Evolutionary conservation across 768 basidiomycete genomes (phyloP).

Genomic region (Flagelloscypha sp.): DNA sequence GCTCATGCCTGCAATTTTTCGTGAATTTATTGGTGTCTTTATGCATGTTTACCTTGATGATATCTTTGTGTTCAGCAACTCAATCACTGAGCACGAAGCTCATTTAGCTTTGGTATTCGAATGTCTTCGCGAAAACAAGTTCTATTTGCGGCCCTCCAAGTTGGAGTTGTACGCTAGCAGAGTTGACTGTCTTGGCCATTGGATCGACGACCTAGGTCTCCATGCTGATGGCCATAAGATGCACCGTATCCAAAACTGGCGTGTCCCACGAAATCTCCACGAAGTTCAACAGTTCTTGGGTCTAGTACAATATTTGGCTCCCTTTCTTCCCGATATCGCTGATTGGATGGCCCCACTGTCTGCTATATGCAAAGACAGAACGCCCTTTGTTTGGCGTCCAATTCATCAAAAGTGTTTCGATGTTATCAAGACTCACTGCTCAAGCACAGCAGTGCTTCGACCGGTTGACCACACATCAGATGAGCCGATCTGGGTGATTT

Average conservation of each 20-base stretch:
- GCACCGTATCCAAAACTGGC: slow-evolving; percentile 15
- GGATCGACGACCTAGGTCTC: slow-evolving; percentile 20
- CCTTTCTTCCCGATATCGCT: slow-evolving; percentile 18
- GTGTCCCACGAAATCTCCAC: slow-evolving; percentile 7
- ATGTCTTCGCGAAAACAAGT: background rate
- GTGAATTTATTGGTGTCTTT: slow-evolving; percentile 14
- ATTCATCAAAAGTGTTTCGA: slow-evolving; percentile 17
- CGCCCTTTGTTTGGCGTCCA: slow-evolving; percentile 15
- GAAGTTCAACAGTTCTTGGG: slow-evolving; percentile 21
- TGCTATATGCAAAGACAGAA: slow-evolving; percentile 9
- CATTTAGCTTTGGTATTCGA: slow-evolving; percentile 15
- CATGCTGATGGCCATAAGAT: slow-evolving; percentile 20
- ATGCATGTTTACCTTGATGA: too few species aligned
- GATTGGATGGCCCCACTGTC: slow-evolving; percentile 13
- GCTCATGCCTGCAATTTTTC: slow-evolving; percentile 19
- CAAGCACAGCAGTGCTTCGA: slow-evolving; percentile 6
- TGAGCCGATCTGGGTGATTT: slow-evolving; percentile 12
- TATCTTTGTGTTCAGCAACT: slow-evolving; percentile 19
- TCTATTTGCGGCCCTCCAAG: too few species aligned
- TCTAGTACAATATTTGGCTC: slow-evolving; percentile 18
- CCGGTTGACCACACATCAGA: slow-evolving; percentile 8
- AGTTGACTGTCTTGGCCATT: slow-evolving; percentile 21
- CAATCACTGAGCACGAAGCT: slow-evolving; percentile 16
- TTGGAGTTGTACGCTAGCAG: slow-evolving; percentile 12
- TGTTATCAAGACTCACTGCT: slow-evolving; percentile 8